Evolutionary conservation across 169 alveolate genomes (phyloP).

Genomic region (Besnoitia besnoiti): DNA sequence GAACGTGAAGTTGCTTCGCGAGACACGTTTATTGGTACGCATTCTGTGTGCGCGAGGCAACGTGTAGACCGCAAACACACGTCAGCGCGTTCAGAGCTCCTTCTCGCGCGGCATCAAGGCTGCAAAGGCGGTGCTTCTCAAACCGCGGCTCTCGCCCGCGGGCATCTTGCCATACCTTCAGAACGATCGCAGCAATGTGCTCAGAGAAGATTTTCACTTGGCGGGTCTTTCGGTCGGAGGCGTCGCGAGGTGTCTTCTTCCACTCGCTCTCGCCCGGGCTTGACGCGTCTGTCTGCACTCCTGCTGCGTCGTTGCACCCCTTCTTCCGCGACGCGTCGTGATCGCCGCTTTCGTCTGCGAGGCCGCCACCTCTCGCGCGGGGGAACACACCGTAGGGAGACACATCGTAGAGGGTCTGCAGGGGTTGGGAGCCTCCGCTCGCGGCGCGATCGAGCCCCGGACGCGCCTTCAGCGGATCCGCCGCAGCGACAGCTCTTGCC

Average conservation of each 20-base stretch:
- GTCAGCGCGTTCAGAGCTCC: not conserved
- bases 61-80: not conserved
- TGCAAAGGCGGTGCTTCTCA: not conserved
- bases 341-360: not conserved
- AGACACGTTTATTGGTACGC: too few species aligned
- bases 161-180: conserved; percentile 14
- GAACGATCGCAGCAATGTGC: conserved; percentile 16
- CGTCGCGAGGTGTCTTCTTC: not conserved
- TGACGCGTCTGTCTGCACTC: not conserved
- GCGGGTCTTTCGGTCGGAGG: not conserved
- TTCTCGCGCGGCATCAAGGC: not conserved
- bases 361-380: not conserved
- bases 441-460: too few species aligned
- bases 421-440: not conserved
- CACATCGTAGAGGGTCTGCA: not conserved
- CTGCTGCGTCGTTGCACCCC: too few species aligned
- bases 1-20: too few species aligned
- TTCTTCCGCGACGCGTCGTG: too few species aligned
- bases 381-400: not conserved
- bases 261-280: not conserved
- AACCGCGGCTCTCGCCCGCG: not conserved
- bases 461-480: too few species aligned
- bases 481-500: too few species aligned
- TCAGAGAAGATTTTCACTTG: not conserved
- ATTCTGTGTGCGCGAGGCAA: too few species aligned